Evolutionary conservation across 2,329 filamentous ascomycete species (phyloP), one percentile per base, ranked within the genome.

Genomic region (Pseudovirgaria hyperparasitica): DNA sequence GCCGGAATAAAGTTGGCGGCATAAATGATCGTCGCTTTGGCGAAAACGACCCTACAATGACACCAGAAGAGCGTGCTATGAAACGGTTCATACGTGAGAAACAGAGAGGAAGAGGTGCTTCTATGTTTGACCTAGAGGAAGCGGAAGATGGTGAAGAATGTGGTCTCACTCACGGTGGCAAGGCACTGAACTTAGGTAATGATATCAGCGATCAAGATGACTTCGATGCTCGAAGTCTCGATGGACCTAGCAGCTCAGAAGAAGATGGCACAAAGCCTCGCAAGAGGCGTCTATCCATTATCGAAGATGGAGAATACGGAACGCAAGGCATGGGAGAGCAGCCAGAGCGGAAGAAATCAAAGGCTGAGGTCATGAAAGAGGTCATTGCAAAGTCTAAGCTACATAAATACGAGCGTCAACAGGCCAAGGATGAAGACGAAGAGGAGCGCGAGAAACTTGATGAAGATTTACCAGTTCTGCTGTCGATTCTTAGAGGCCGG

Each of bases 301-400:
- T 63, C 26, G 65, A 61, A 5, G 60, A 56, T n/a, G 65, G 61
- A 3, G 43, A 45, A 5, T 38, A 39, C 6, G 41, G 34, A 2
- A 60, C 57, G 4, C 62, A 62, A 5, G 63, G 62, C 0, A 61
- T 62, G 5, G 62, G 62, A 1, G 64, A 64, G 12, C 60, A 76
- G 36, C 85, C 84, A 0, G 79, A 87, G 42, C 70, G 78, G 32
- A 94, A 93, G 55, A 98, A 94, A 62, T 77, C 77, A 3, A 96
- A 94, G 58, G 81, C 90, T 28, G 90, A 98, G 54, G 82, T 98
- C 26, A 94, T 96, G 82, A 80, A 93, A 45, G 92, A 98, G 54
- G 69, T 98, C 34, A 94, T 98, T 39, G 82, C 86, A 34, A 98
- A 98, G 57, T 96, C 87, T 1, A 98, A 98, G 50, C 66, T 82